A percentile compares a stretch with the other conserved stretches of the same genome.
These are phyloP conservation scores for Macrolepiota dolichaula DNA, from an alignment of 768 basidiomycete species.

Conservation along the genomic window DNA sequence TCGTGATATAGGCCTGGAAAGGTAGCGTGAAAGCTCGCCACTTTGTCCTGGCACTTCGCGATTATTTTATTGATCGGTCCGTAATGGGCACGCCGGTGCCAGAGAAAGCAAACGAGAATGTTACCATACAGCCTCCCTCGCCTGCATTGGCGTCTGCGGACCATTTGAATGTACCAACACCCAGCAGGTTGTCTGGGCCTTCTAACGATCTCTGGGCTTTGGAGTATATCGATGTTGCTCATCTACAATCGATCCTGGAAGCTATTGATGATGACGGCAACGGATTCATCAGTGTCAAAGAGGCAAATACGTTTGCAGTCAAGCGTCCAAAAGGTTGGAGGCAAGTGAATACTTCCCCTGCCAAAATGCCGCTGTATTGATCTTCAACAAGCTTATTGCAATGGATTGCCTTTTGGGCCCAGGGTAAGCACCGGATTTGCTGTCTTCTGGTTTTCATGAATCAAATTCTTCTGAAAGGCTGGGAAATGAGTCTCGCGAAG, in stretches of 20 bases:
- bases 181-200: too few species aligned
- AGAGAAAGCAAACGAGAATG: background rate
- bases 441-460: background rate
- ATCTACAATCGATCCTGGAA: conserved; percentile 38
- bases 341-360: conserved; percentile 22
- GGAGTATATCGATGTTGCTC: conserved; percentile 34
- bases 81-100: background rate
- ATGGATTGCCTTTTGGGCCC: conserved; percentile 38
- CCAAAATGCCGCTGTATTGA: background rate
- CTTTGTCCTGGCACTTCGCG: conserved; percentile 15
- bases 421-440: conserved; percentile 16
- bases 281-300: conserved; percentile 37
- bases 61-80: background rate
- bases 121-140: background rate
- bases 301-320: conserved; percentile 34
- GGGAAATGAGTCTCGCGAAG: conserved; percentile 31
- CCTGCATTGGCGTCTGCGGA: background rate
- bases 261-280: conserved; percentile 39
- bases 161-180: conserved; percentile 12
- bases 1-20: conserved; percentile 39
- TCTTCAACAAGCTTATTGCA: conserved; percentile 23
- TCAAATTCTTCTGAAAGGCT: conserved; percentile 18
- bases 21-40: conserved; percentile 49
- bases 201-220: conserved; percentile 33
- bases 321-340: conserved; percentile 33